A percentile compares a stretch with the other conserved stretches of the same genome.
These are phyloP conservation scores for Blastomyces parvus DNA, from an alignment of 2,329 filamentous ascomycete genomes.

Conservation along the genomic window DNA sequence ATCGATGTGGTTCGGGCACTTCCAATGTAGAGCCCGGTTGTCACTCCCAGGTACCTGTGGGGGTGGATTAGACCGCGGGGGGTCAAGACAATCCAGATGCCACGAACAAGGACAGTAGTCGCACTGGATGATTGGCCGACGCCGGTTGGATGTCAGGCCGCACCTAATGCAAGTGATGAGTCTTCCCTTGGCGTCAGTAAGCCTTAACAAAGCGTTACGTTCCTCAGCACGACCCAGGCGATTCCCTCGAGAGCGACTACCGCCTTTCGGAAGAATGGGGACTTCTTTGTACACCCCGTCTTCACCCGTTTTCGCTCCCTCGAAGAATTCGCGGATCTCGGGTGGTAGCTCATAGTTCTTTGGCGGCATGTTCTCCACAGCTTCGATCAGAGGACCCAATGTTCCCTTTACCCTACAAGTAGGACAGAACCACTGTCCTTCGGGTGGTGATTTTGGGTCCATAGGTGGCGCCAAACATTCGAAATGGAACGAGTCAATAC, in stretches of 20 bases:
- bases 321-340: slow-evolving; percentile 64
- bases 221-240: slow-evolving; percentile 11
- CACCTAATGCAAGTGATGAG: slow-evolving; percentile 70
- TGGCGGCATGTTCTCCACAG: slow-evolving; percentile 59
- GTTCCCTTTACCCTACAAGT: slow-evolving; percentile 45
- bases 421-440: slow-evolving; percentile 76
- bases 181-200: slow-evolving; percentile 63
- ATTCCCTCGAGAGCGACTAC: slow-evolving; percentile 13
- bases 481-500: slow-evolving; percentile 82
- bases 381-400: slow-evolving; percentile 56
- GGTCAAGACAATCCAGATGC: slow-evolving; percentile 88
- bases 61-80: slow-evolving; percentile 70
- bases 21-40: slow-evolving; percentile 62
- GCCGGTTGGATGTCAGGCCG: slow-evolving; percentile 52
- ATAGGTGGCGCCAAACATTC: slow-evolving; percentile 76
- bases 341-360: slow-evolving; percentile 63
- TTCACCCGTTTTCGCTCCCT: slow-evolving; percentile 64
- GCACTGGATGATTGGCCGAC: slow-evolving; percentile 73
- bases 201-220: slow-evolving; percentile 36
- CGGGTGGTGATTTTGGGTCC: slow-evolving; percentile 52
- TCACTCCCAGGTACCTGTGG: slow-evolving; percentile 40
- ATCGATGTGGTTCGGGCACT: slow-evolving; percentile 78
- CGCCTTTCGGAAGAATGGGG: slow-evolving; percentile 19
- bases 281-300: slow-evolving; percentile 75
- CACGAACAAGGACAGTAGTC: slow-evolving; percentile 72